Evolutionary conservation across 2,329 filamentous ascomycete species (phyloP), one percentile per base, ranked within the genome.

Genomic region (Cordyceps cateniannulata): DNA sequence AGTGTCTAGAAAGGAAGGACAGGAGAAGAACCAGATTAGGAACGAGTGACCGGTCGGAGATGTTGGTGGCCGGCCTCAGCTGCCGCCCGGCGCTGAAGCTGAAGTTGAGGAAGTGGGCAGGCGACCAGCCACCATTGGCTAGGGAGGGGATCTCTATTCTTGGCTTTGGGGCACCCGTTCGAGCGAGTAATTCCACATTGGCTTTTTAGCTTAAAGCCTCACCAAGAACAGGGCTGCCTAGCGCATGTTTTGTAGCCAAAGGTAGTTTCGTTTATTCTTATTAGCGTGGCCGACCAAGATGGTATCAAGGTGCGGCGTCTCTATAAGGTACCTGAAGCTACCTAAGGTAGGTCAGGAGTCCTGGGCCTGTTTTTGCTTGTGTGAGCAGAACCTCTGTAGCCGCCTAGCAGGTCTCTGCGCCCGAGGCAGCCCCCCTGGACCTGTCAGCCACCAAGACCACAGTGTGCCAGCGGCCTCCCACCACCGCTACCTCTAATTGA

Each of bases 41-140:
- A 50, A 50, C 14, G 32, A 12, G 3, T n/a, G 22, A 12, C 22
- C 16, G 47, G 55, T 29, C 24, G 24, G 22, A 56, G 42, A 29
- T 20, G 42, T 45, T 22, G 9, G 18, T 20, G 42, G 42, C 42
- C 47, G 44, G 35, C 24, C 16, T 58, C 45, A 58, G 55, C 45
- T 29, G 55, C 45, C 32, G 55, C 22, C n/a, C 18, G 40, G 45
- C 18, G 55, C 47, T 50, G 45, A 9, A 58, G 55, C 55, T 58
- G 55, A 58, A 50, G 47, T 29, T 24, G 22, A 29, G 29, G 16
- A 58, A 50, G 55, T 58, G 55, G 55, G 45, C 55, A 22, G 32
- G 22, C 24, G 47, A 57, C 42, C 35, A 32, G 55, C 47, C 55
- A 50, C 55, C 18, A 58, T 58, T 58, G 55, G 55, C 55, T 58